These are phyloP conservation scores for Botrytis cinerea DNA, from an alignment of 2,329 filamentous ascomycete genomes.

Conservation along the genomic window DNA sequence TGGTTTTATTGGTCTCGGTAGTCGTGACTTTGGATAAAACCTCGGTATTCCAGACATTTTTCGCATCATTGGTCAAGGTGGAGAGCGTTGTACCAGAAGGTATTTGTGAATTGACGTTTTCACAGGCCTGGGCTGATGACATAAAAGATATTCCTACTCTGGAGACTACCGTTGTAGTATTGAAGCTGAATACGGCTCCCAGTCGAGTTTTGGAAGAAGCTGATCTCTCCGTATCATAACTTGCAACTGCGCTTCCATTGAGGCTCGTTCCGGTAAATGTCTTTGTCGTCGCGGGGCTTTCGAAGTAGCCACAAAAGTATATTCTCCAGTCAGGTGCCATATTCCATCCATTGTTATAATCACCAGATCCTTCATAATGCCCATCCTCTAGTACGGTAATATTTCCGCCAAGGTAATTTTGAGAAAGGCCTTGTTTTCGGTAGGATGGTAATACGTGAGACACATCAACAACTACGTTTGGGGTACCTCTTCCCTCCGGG, in stretches of 20 bases:
- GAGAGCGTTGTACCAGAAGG: slow-evolving; percentile 47
- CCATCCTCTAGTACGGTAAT: slow-evolving; percentile 53
- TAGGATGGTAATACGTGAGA: slow-evolving; percentile 65
- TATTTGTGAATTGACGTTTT: slow-evolving; percentile 50
- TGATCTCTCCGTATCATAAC: slow-evolving; percentile 40
- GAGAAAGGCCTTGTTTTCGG: slow-evolving; percentile 58
- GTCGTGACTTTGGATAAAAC: slow-evolving; percentile 66
- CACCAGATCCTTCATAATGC: slow-evolving; percentile 60
- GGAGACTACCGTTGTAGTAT: slow-evolving; percentile 47
- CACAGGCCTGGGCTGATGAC: slow-evolving; percentile 50
- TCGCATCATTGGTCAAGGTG: slow-evolving; percentile 48
- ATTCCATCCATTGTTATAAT: slow-evolving; percentile 70
- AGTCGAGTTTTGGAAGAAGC: slow-evolving; percentile 42
- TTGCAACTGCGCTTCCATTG: slow-evolving; percentile 8
- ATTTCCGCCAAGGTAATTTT: slow-evolving; percentile 60
- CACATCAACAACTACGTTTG: slow-evolving; percentile 59
- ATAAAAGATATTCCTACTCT: slow-evolving; percentile 54
- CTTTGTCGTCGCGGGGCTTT: slow-evolving; percentile 50
- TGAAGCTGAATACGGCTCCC: slow-evolving; percentile 51
- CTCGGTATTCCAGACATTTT: slow-evolving; percentile 59
- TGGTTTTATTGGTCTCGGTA: slow-evolving; percentile 55
- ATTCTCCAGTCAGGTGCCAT: slow-evolving; percentile 62
- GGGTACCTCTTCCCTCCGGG: slow-evolving; percentile 43
- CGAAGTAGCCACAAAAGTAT: slow-evolving; percentile 53
- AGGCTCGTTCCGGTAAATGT: slow-evolving; percentile 42